Percentiles rank a stretch among this genome's conserved stretches.
These are phyloP conservation scores for Colletotrichum gloeosporioides DNA, from an alignment of 2,329 filamentous ascomycete genomes.

Conservation along the genomic window DNA sequence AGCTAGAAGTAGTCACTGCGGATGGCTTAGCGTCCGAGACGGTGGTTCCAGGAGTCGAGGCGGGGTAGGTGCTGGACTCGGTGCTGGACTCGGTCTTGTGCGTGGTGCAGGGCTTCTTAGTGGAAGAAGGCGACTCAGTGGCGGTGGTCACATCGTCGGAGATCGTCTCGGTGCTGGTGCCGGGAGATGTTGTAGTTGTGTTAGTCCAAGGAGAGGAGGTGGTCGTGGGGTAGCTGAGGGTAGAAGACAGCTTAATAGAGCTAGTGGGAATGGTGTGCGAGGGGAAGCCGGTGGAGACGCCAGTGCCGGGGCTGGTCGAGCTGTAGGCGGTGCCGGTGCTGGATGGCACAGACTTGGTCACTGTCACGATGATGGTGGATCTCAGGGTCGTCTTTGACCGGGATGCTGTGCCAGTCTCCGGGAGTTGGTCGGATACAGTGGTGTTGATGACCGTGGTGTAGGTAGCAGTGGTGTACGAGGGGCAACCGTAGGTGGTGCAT, in stretches of 20 bases:
- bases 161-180: neutral
- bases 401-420: neutral
- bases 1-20: neutral
- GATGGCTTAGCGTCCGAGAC: neutral
- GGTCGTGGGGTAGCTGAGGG: constrained; percentile 6
- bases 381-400: neutral
- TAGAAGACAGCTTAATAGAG: constrained; percentile 11
- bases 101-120: neutral
- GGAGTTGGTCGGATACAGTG: constrained; percentile 3
- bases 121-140: neutral
- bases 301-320: neutral
- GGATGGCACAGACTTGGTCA: neutral
- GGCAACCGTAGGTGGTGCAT: neutral
- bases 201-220: neutral
- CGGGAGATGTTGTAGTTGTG: neutral
- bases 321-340: neutral
- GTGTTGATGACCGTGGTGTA: constrained; percentile 14
- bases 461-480: neutral
- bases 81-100: neutral
- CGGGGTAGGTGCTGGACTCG: neutral
- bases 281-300: neutral
- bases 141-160: neutral
- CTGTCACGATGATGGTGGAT: constrained; percentile 8
- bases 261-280: neutral
- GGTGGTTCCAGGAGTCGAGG: neutral